Percentiles rank a stretch among this genome's conserved stretches.
Evolutionary conservation across 2,329 filamentous ascomycete species (phyloP).

Genomic region (Colletotrichum endophyticum): DNA sequence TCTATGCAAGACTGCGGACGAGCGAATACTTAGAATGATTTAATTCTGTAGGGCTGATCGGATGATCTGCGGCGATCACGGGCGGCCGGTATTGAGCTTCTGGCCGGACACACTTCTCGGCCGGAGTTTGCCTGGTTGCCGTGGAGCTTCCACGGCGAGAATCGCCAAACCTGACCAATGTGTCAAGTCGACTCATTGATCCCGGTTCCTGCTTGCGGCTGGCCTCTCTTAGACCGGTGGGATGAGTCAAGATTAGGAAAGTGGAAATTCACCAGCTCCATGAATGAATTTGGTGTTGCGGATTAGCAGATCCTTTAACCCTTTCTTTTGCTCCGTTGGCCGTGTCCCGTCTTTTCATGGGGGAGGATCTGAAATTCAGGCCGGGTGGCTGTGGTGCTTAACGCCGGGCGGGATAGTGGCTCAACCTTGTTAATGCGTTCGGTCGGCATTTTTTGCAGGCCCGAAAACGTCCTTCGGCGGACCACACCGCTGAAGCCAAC

Average conservation of each 20-base stretch:
- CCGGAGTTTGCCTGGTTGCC: neutral
- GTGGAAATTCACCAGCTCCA: neutral
- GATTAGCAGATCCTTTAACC: neutral
- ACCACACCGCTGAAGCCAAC: neutral
- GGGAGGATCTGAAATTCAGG: neutral
- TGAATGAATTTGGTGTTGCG: neutral
- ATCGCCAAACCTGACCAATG: neutral
- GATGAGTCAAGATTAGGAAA: neutral
- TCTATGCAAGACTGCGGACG: neutral
- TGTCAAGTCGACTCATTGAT: neutral
- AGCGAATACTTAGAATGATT: neutral
- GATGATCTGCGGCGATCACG: neutral
- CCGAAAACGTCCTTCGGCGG: neutral
- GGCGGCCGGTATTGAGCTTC: neutral
- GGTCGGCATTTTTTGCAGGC: neutral
- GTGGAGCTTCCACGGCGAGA: neutral
- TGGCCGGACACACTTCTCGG: neutral
- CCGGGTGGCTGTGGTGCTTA: neutral
- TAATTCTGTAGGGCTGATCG: neutral
- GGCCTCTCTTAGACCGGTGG: rapidly evolving
- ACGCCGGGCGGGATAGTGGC: neutral
- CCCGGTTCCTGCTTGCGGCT: neutral
- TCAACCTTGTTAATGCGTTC: neutral
- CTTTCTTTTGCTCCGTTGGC: neutral
- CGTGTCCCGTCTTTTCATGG: neutral